phyloP scores from a whole-genome alignment of 106 monocot species.

The Posidonia australis region DNA sequence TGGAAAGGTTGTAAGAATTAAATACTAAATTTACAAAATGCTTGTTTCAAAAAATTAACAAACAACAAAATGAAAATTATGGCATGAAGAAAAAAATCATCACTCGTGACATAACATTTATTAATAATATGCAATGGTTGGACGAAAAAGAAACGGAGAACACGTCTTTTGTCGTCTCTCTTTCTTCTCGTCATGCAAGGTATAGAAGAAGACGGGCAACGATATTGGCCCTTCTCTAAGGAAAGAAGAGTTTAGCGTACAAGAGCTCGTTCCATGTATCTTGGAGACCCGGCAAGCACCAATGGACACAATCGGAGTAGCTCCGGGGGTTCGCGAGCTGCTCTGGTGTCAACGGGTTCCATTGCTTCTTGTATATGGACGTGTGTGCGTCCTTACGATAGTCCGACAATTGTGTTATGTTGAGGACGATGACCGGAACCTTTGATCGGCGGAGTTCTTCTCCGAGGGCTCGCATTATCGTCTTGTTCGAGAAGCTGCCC shows the following conservation, averaged over 20 bases:
- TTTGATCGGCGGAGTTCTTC: slow-evolving; percentile 13
- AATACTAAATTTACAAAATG: too few species aligned
- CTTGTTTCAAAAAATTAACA: too few species aligned
- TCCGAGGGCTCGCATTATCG: slow-evolving; percentile 26
- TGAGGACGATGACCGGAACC: slow-evolving; percentile 34
- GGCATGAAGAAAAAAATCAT: too few species aligned
- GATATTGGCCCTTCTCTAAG: slow-evolving; percentile 7
- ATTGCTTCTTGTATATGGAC: slow-evolving; percentile 49
- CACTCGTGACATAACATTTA: too few species aligned
- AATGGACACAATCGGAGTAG: slow-evolving; percentile 66
- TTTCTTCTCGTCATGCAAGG: too few species aligned
- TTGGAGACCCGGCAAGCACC: slow-evolving; percentile 72
- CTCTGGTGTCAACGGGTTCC: slow-evolving; percentile 42
- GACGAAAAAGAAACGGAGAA: background rate
- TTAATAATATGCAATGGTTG: too few species aligned
- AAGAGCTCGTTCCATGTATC: slow-evolving; percentile 79
- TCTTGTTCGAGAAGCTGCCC: slow-evolving; percentile 45
- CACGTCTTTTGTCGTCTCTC: too few species aligned
- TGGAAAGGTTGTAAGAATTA: too few species aligned
- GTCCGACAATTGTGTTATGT: slow-evolving; percentile 83
- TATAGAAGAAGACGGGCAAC: too few species aligned
- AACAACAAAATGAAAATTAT: too few species aligned
- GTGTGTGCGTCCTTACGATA: slow-evolving; percentile 76
- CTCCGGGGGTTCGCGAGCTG: slow-evolving; percentile 47
- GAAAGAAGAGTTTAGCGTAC: slow-evolving; percentile 49